phyloP scores from a whole-genome alignment of 1,139 yeast genomes.

The Suhomyces coccinellae region DNA sequence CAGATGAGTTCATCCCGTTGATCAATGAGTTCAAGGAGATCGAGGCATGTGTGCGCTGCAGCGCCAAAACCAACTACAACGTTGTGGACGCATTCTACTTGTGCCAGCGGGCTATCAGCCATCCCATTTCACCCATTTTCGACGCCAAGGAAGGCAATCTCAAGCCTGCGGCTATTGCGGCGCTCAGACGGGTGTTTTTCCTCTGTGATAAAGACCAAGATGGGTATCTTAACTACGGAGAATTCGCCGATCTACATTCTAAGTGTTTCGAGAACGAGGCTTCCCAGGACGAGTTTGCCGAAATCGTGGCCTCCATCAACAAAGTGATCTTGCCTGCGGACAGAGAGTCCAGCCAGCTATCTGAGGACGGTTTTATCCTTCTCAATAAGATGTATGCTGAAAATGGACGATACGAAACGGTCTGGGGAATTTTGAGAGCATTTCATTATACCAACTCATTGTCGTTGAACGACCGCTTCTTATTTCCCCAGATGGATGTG shows the following conservation, averaged over 20 bases:
- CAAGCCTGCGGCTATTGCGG: conserved; percentile 74
- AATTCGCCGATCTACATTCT: conserved; percentile 65
- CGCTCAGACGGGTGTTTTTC: conserved; percentile 78
- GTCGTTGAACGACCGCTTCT: conserved; percentile 73
- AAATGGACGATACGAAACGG: conserved; percentile 90
- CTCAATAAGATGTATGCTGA: conserved; percentile 83
- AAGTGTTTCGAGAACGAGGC: conserved; percentile 66
- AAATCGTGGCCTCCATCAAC: conserved; percentile 30
- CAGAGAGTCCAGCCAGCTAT: conserved; percentile 48
- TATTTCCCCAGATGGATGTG: conserved; percentile 78
- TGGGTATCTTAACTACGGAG: conserved; percentile 70
- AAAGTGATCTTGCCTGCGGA: conserved; percentile 28
- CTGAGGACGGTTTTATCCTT: conserved; percentile 72
- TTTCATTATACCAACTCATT: conserved; percentile 91
- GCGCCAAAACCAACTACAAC: conserved; percentile 77
- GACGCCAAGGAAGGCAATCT: conserved; percentile 87
- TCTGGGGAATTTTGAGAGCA: conserved; percentile 88
- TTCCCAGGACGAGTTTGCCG: conserved; percentile 29
- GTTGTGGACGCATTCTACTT: conserved; percentile 88
- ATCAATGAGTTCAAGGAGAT: conserved; percentile 90
- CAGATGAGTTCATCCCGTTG: conserved; percentile 83
- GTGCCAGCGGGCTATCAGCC: conserved; percentile 88
- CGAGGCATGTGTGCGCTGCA: conserved; percentile 85
- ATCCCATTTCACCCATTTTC: conserved; percentile 90
- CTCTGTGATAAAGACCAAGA: conserved; percentile 89